phyloP scores from a whole-genome alignment of 2,329 filamentous ascomycete species.

The Aspergillus sp. region DNA sequence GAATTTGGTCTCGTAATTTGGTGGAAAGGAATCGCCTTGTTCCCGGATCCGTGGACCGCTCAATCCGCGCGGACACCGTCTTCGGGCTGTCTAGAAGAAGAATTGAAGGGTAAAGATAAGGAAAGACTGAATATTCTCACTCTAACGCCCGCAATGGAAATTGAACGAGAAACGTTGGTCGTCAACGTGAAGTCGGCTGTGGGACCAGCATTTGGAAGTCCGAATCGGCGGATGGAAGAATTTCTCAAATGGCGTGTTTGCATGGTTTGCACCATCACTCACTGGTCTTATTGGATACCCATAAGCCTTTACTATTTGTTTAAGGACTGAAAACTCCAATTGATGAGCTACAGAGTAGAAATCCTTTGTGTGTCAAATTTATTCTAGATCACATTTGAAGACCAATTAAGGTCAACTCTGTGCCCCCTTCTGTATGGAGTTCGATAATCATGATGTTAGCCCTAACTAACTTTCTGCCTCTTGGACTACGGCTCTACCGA shows the following conservation, averaged over 20 bases:
- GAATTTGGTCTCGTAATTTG: neutral
- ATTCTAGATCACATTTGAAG: no score
- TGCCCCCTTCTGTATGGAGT: no score
- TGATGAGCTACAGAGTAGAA: no score
- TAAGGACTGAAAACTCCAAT: no score
- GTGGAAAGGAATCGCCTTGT: neutral
- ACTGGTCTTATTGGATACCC: no score
- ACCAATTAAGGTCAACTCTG: no score
- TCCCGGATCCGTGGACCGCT: neutral
- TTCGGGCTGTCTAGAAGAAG: neutral
- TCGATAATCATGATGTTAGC: no score
- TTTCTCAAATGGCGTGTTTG: conserved; percentile 22
- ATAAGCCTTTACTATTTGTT: no score
- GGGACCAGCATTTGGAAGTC: neutral
- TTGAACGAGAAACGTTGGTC: neutral
- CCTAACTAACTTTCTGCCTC: no score
- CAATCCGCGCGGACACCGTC: neutral
- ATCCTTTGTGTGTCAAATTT: no score
- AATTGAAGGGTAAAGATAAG: no score
- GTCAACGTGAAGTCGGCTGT: neutral
- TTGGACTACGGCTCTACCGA: no score
- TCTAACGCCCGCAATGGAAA: neutral
- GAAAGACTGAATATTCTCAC: neutral
- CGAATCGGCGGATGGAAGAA: conserved; percentile 12
- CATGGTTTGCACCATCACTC: conserved; percentile 20